A percentile compares a stretch with the other conserved stretches of the same genome.
These are phyloP conservation scores for Cenchrus fungigraminus DNA, from an alignment of 176 grass and related monocot species.

Conservation along the genomic window DNA sequence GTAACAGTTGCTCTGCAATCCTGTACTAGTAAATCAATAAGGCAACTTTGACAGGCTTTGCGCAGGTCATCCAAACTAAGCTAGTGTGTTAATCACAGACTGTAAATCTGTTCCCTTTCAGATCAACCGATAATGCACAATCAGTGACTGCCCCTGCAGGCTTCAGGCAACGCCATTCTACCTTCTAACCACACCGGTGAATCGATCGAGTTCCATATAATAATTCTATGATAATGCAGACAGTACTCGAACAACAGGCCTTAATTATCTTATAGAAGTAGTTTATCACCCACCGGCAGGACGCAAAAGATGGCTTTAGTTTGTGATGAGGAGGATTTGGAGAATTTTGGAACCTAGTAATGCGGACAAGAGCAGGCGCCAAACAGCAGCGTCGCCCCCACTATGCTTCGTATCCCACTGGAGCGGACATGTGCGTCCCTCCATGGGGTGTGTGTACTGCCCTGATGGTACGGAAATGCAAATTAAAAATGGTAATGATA, in stretches of 20 bases:
- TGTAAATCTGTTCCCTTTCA: neutral
- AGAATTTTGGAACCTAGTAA: conserved; percentile 46
- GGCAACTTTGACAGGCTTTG: neutral
- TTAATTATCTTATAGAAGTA: neutral
- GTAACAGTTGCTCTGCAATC: neutral
- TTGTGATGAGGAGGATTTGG: neutral
- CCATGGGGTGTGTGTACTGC: conserved; percentile 25
- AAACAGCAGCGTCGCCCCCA: conserved; percentile 44
- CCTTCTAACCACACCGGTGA: neutral
- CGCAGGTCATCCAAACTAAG: neutral
- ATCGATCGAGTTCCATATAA: neutral
- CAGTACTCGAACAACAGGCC: neutral
- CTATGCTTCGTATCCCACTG: conserved; percentile 50
- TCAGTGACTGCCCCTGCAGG: neutral
- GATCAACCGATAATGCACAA: neutral
- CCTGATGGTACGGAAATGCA: conserved; percentile 15
- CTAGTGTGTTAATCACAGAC: neutral
- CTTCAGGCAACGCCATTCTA: neutral
- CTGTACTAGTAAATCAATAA: neutral
- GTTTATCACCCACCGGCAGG: neutral
- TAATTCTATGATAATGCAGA: neutral
- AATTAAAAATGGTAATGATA: conserved; percentile 6
- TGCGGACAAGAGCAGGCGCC: conserved; percentile 62
- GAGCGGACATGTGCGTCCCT: conserved; percentile 47
- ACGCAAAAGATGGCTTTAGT: conserved; percentile 23